Evolutionary conservation across 208 protist species (phyloP).

Genomic region (Acanthamoeba royreba): DNA sequence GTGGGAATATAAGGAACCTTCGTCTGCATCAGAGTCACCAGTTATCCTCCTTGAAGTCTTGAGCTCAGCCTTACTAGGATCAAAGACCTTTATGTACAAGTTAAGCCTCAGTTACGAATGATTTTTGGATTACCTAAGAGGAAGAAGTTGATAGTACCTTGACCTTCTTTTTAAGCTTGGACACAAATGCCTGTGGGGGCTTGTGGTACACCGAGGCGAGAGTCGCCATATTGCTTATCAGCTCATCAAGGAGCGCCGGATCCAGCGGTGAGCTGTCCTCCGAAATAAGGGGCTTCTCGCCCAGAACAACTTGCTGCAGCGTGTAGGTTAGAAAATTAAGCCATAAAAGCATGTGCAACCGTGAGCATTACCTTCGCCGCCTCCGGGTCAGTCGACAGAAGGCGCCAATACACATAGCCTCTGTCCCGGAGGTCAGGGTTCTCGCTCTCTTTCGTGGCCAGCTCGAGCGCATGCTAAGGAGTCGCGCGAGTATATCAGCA

Average conservation of each 20-base stretch:
- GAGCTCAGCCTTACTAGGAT: neutral
- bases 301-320: conserved; percentile 84
- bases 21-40: neutral
- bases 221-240: conserved; percentile 77
- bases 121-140: neutral
- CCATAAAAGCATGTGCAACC: neutral
- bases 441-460: conserved; percentile 86
- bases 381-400: conserved; percentile 95
- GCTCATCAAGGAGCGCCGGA: conserved; percentile 88
- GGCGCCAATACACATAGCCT: conserved; percentile 98
- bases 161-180: conserved; percentile 62
- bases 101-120: neutral
- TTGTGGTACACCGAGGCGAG: conserved; percentile 95
- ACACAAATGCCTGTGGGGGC: conserved; percentile 91
- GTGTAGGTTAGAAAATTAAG: neutral
- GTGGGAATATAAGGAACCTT: too few relatives aligned
- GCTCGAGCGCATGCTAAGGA: conserved; percentile 72
- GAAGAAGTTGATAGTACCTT: conserved; percentile 23
- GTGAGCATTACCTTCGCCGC: conserved; percentile 86
- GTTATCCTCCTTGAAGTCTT: neutral
- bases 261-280: conserved; percentile 91
- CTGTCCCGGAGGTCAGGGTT: conserved; percentile 98
- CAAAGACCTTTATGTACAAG: neutral
- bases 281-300: conserved; percentile 86
- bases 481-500: neutral